These are phyloP conservation scores for Bipolaris sorokiniana DNA, from an alignment of 2,329 filamentous ascomycete genomes.

Conservation along the genomic window DNA sequence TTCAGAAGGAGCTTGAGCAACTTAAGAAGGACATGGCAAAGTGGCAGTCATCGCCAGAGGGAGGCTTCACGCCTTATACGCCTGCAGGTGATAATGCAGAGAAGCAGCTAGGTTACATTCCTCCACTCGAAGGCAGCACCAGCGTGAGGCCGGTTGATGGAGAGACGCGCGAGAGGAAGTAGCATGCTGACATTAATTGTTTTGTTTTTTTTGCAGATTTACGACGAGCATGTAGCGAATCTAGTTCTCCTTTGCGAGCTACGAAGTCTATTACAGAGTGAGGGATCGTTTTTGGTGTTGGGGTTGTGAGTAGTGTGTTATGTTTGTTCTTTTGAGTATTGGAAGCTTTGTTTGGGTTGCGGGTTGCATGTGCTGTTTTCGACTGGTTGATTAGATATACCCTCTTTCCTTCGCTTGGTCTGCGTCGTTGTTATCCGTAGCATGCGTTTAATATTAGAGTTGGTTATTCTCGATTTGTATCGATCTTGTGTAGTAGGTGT, in stretches of 20 bases:
- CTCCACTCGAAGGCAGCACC: slow-evolving; percentile 40
- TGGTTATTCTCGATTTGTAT: neutral
- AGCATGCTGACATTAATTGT: slow-evolving; percentile 1
- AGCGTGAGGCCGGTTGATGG: slow-evolving; percentile 27
- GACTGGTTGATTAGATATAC: slow-evolving; percentile 29
- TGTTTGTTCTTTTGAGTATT: neutral
- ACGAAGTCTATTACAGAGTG: slow-evolving; percentile 9
- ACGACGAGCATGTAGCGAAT: neutral
- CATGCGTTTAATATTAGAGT: slow-evolving; percentile 1
- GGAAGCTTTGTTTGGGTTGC: neutral
- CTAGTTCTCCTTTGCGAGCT: neutral
- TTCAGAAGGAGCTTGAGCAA: slow-evolving; percentile 93
- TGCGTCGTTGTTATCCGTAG: slow-evolving; percentile 6
- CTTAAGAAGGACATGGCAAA: slow-evolving; percentile 87
- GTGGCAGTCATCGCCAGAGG: slow-evolving; percentile 67
- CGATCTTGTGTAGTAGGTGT: neutral
- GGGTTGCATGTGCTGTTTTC: slow-evolving; percentile 13
- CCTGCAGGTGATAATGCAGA: slow-evolving; percentile 25
- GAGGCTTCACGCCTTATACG: slow-evolving; percentile 31
- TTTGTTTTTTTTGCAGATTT: neutral
- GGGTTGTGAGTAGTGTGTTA: neutral
- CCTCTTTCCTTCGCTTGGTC: slow-evolving; percentile 25
- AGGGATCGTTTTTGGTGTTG: slow-evolving; percentile 4
- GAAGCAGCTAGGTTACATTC: slow-evolving; percentile 38
- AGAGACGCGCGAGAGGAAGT: slow-evolving; percentile 29